Conservation (phyloP, 495 filamentous ascomycete genomes). For the Neurospora sp. region DNA sequence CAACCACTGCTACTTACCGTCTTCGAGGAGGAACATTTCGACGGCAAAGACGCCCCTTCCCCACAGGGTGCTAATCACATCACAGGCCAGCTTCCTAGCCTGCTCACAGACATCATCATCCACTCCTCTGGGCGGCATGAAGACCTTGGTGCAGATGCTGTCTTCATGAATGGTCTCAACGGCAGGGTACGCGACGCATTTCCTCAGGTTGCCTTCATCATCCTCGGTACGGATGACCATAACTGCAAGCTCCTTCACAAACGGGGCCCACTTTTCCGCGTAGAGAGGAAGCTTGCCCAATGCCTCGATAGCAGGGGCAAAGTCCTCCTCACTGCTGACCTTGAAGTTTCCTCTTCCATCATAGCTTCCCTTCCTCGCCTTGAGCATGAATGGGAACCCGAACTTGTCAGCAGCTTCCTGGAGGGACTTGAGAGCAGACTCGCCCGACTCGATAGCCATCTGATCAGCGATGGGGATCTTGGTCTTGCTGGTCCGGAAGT, state of each 20-base stretch:
- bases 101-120: slow-evolving; percentile 45
- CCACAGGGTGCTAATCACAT: slow-evolving; percentile 67
- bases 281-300: slow-evolving; percentile 68
- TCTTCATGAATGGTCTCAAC: slow-evolving; percentile 95
- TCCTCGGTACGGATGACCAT: slow-evolving; percentile 92
- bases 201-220: slow-evolving; percentile 37
- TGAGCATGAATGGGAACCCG: slow-evolving; percentile 90
- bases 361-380: slow-evolving; percentile 85
- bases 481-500: slow-evolving; percentile 46
- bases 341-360: slow-evolving; percentile 89
- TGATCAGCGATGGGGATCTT: slow-evolving; percentile 64
- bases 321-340: slow-evolving; percentile 55
- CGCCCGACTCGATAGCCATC: slow-evolving; percentile 42
- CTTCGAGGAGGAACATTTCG: slow-evolving; percentile 86
- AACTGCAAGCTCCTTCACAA: slow-evolving; percentile 79
- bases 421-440: slow-evolving; percentile 46
- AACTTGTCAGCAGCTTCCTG: slow-evolving; percentile 51
- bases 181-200: slow-evolving; percentile 66
- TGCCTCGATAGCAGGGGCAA: slow-evolving; percentile 55
- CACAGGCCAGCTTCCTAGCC: slow-evolving; percentile 68
- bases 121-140: slow-evolving; percentile 71
- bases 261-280: slow-evolving; percentile 84
- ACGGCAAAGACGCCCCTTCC: slow-evolving; percentile 94
- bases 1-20: slow-evolving; percentile 39
- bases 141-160: slow-evolving; percentile 90